Percentiles rank a stretch among this genome's conserved stretches.
phyloP scores from a whole-genome alignment of 2,329 filamentous ascomycete genomes.

The Aspergillus fischeri region DNA sequence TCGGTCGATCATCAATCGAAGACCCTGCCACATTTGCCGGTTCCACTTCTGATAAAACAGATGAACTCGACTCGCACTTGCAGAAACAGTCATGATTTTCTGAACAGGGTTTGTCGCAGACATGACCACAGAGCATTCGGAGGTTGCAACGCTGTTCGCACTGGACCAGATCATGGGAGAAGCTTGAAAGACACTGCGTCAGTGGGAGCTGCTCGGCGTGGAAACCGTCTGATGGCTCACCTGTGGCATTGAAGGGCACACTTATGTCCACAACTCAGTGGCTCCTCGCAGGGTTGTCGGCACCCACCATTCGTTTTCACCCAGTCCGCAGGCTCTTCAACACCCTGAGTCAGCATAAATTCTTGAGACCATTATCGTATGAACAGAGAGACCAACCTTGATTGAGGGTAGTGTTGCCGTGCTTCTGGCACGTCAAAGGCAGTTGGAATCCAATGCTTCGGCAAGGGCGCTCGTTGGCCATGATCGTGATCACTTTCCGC shows the following conservation, averaged over 20 bases:
- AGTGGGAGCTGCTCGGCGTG: neutral
- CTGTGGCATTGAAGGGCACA: constrained; percentile 53
- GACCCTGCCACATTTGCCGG: neutral
- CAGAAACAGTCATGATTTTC: constrained; percentile 28
- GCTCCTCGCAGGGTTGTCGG: constrained; percentile 41
- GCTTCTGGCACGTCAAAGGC: constrained; percentile 61
- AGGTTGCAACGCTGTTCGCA: constrained; percentile 33
- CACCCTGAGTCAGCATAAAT: constrained; percentile 8
- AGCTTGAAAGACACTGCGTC: constrained; percentile 21
- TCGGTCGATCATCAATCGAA: neutral
- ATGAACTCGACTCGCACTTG: constrained; percentile 11
- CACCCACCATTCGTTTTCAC: constrained; percentile 52
- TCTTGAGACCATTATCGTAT: neutral
- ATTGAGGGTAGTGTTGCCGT: constrained; percentile 52
- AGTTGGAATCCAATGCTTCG: constrained; percentile 48
- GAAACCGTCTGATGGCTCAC: constrained; percentile 25
- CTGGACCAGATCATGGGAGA: constrained; percentile 34
- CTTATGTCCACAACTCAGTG: constrained; percentile 48
- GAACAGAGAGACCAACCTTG: constrained; percentile 28
- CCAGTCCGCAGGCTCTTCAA: constrained; percentile 51
- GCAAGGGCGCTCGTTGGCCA: constrained; percentile 24
- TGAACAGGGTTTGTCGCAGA: constrained; percentile 31
- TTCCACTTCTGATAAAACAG: neutral
- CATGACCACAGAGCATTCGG: constrained; percentile 37
- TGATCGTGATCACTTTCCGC: constrained; percentile 46